Base-by-base conservation (phyloP, 2,329 filamentous ascomycete species). In the Calonectria naviculata region DNA sequence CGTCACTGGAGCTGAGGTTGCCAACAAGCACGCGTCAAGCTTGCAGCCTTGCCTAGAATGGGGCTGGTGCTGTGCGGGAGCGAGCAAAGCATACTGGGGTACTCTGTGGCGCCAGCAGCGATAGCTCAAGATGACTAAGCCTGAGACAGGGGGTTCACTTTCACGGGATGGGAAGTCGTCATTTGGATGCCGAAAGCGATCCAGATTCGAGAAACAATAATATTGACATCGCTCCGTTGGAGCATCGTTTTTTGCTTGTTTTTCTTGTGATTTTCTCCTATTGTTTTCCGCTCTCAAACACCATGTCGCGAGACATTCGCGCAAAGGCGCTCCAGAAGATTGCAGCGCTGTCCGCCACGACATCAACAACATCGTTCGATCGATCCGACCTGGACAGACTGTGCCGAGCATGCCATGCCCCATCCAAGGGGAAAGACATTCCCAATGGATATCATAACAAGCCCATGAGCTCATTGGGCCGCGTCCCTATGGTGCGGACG, bases 291-390 rank as follows among this genome's bases (percentile, higher is more conserved):
- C 62, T 28, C 34, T 68, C 63, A 46, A 38, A 36, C 49, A 81
- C 65, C 70, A 89, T 89, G 83, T 83, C 86, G 73, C 86, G 87
- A 79, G 86, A 90, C 77, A 88, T 93, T 72, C 90, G 91, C 79
- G 89, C 88, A 73, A 87, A 87, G 79, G 91, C 91, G 75, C 85
- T 93, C 68, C 86, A 92, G 82, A 92, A 91, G 84, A 92, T 93
- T 75, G 91, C 91, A 47, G 86, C 87, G 54, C 85, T 93, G 65
- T 92, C 91, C 17, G 89, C 90, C 31, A 84, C 87, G 47, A 88
- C 84, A 79, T 83, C 89, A 21, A 82, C 84, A 52, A 84, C 86
- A 15, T 85, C 89, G 2, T 90, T 90, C 75, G 90, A 92, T 77
- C 87, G 87, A 79, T 91, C 90, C 61, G 91, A 93, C 73, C 87